Evolutionary conservation across 208 protist genomes (phyloP).

Genomic region (Crithidia acanthocephali): DNA sequence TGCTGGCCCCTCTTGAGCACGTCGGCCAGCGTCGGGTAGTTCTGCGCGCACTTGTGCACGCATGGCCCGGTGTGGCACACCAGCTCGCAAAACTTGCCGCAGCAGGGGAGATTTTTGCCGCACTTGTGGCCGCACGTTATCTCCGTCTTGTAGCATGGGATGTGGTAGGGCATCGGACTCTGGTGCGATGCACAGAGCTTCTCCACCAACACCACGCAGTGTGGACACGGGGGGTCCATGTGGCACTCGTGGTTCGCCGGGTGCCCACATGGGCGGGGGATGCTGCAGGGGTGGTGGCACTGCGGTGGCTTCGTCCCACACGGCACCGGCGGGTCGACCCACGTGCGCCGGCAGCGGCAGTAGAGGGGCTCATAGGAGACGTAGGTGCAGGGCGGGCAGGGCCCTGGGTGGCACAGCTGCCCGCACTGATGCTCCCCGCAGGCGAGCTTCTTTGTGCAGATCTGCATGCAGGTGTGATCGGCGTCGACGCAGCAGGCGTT

Average conservation of each 20-base stretch:
- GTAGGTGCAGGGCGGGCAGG: slow-evolving; percentile 73
- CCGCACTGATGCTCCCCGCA: slow-evolving; percentile 88
- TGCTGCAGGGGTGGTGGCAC: slow-evolving; percentile 79
- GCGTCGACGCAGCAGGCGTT: slow-evolving; percentile 80
- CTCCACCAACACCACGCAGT: slow-evolving; percentile 81
- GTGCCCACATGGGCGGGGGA: slow-evolving; percentile 88
- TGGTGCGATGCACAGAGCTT: slow-evolving; percentile 86
- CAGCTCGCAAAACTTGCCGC: slow-evolving; percentile 65
- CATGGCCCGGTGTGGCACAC: slow-evolving; percentile 82
- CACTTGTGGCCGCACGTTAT: slow-evolving; percentile 82
- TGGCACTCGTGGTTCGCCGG: slow-evolving; percentile 85
- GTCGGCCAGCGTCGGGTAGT: slow-evolving; percentile 46
- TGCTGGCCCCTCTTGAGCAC: slow-evolving; percentile 19
- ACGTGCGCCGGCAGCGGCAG: slow-evolving; percentile 86
- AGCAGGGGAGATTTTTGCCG: slow-evolving; percentile 77
- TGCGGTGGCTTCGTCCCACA: slow-evolving; percentile 86
- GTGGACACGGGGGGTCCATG: slow-evolving; percentile 65
- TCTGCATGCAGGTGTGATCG: slow-evolving; percentile 82
- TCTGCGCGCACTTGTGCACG: slow-evolving; percentile 59
- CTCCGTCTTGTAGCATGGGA: slow-evolving; percentile 63
- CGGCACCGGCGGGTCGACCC: slow-evolving; percentile 88
- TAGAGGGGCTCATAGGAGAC: slow-evolving; percentile 82
- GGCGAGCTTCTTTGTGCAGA: slow-evolving; percentile 83
- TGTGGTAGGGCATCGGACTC: slow-evolving; percentile 65
- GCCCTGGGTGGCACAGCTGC: slow-evolving; percentile 83